These are phyloP conservation scores for Verticillium dahliae DNA, from an alignment of 2,329 filamentous ascomycete species.

Conservation along the genomic window DNA sequence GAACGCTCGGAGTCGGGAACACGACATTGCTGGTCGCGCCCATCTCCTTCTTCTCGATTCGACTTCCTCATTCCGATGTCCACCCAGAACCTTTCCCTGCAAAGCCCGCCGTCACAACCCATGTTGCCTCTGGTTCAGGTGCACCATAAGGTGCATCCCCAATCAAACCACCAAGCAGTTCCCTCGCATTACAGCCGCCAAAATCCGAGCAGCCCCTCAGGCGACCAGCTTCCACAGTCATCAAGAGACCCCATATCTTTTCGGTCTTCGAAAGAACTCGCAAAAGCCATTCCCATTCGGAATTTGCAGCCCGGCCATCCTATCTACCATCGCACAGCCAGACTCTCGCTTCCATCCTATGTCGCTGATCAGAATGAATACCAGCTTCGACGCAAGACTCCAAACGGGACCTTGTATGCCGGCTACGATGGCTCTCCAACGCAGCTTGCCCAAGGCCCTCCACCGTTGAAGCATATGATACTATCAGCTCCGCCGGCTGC, in stretches of 20 bases:
- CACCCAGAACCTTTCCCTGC: too few relatives aligned
- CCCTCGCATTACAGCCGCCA: conserved; percentile 10
- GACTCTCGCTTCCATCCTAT: conserved; percentile 3
- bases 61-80: not conserved
- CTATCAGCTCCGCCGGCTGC: conserved; percentile 28
- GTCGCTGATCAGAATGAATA: conserved; percentile 51
- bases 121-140: conserved; percentile 48
- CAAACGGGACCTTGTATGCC: conserved; percentile 84
- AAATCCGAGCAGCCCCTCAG: conserved; percentile 16
- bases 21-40: not conserved
- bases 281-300: conserved; percentile 28
- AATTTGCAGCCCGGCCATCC: conserved; percentile 23
- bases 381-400: conserved; percentile 84
- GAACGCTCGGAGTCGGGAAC: not conserved
- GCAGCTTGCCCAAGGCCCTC: conserved; percentile 66
- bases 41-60: conserved; percentile 3
- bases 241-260: conserved; percentile 7
- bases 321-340: conserved; percentile 14
- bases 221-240: conserved; percentile 11
- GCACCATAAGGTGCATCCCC: conserved; percentile 42
- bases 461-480: conserved; percentile 77
- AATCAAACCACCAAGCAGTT: conserved; percentile 30
- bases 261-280: conserved; percentile 14
- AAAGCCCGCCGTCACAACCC: conserved; percentile 5
- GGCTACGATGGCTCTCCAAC: conserved; percentile 82